Evolutionary conservation across 2,329 filamentous ascomycete species (phyloP).

Genomic region (Chaetoscypha palmicola): DNA sequence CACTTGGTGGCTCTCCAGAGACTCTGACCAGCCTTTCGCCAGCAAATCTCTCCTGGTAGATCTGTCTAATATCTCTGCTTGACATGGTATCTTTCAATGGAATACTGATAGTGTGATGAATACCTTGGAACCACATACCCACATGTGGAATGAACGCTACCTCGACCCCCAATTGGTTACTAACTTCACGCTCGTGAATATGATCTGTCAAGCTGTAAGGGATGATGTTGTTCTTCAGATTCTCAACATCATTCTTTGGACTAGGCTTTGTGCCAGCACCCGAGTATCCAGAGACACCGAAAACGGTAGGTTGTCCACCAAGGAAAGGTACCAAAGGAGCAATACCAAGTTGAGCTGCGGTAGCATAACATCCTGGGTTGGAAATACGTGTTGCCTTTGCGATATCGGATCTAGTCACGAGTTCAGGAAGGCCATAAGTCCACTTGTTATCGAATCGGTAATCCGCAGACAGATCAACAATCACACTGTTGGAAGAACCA

Average conservation of each 20-base stretch:
- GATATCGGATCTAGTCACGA: constrained; percentile 70
- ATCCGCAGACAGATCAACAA: constrained; percentile 94
- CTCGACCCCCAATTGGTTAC: constrained; percentile 62
- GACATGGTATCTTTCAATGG: constrained; percentile 82
- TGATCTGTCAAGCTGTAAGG: constrained; percentile 89
- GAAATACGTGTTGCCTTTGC: constrained; percentile 73
- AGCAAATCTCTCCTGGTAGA: constrained; percentile 94
- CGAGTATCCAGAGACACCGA: constrained; percentile 90
- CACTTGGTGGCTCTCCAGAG: constrained; percentile 75
- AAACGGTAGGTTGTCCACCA: constrained; percentile 71
- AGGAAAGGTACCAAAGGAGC: constrained; percentile 71
- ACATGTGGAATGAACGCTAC: constrained; percentile 91
- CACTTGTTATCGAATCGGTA: constrained; percentile 81
- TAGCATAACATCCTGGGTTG: constrained; percentile 94
- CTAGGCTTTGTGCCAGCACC: constrained; percentile 92
- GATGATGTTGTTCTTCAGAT: constrained; percentile 80
- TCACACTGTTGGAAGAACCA: constrained; percentile 59
- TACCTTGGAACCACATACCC: constrained; percentile 95
- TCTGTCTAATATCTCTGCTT: constrained; percentile 82
- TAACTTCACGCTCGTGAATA: constrained; percentile 91
- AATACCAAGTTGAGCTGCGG: constrained; percentile 83
- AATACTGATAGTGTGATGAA: constrained; percentile 85
- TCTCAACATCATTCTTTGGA: constrained; percentile 83
- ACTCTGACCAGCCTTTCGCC: constrained; percentile 94
- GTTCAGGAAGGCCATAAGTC: constrained; percentile 87